Base-by-base conservation (phyloP, 257 asterid genomes). In the Perilla frutescens region DNA sequence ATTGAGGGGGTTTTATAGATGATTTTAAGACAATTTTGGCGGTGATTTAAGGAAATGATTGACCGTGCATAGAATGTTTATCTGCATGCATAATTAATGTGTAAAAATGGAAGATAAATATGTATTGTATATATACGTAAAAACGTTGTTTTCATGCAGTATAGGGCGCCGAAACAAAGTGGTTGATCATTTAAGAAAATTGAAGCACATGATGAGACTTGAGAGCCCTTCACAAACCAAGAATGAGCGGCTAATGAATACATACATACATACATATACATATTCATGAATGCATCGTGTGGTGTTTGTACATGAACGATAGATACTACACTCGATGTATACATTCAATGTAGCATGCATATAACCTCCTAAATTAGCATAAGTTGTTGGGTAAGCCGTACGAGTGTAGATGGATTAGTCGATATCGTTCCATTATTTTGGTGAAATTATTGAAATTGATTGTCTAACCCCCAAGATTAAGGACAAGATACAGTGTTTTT, bases 11-110 rank as follows among this genome's bases (percentile, higher is more conserved):
- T 56, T 81, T 63, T 62, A 68, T 72, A 63, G 67, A 15, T 20
- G 43, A 47, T 50, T 64, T 76, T 71, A 40, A 58, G 78, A 37
- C 73, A 4, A 15, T 58, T 80, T 74, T 82, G 85, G 87, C 84
- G 86, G 91, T 58, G 76, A 85, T 77, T 83, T 76, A 81, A 67
- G 62, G 41, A 37, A 7, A 5, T 14, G 7, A 36, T n/a, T 53
- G 71, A 0, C 14, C 6, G 54, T 26, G 8, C 15, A 12, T 62
- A 59, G 59, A 51, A 37, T 63, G 29, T 61, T 47, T 37, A 36
- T 48, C 43, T 20, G 53, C 69, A 74, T 56, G 78, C 66, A 8
- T 39, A 2, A 7, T n/a, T 15, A 37, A 5, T 5, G 8, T 6
- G 26, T 62, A n/a, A 7, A 39, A 40, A 14, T 8, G 8, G 14